Conservation (phyloP, 192 early-diverging fungal species). For the Coemansia reversa region DNA sequence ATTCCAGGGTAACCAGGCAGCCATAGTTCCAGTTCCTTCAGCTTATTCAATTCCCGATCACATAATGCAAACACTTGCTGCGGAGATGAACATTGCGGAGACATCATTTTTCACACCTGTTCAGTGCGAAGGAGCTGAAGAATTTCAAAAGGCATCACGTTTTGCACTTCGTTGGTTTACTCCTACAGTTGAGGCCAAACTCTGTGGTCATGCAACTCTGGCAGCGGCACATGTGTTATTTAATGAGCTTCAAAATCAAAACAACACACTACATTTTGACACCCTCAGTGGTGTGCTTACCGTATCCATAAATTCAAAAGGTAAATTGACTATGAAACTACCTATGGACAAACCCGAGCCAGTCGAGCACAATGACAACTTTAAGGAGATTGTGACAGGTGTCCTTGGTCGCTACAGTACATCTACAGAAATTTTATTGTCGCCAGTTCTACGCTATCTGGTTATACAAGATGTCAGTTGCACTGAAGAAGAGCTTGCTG, state of each 20-base stretch:
- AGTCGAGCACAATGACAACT: constrained; percentile 7
- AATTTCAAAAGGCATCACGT: constrained; percentile 6
- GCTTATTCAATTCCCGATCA: constrained; percentile 10
- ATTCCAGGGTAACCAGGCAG: constrained; percentile 52
- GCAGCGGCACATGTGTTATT: constrained; percentile 44
- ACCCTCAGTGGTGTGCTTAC: constrained; percentile 35
- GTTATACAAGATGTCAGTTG: constrained; percentile 14
- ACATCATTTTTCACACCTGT: constrained; percentile 47
- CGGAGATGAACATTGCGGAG: constrained; percentile 53
- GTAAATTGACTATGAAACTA: constrained; percentile 12
- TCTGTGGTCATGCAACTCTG: constrained; percentile 56
- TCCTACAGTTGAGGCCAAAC: constrained; percentile 34
- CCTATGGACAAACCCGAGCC: constrained; percentile 16
- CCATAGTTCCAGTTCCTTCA: constrained; percentile 27
- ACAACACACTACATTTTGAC: constrained; percentile 23
- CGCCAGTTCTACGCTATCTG: constrained; percentile 24
- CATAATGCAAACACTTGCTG: constrained; percentile 25
- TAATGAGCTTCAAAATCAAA: constrained; percentile 19
- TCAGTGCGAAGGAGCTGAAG: constrained; percentile 4
- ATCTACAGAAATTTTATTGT: constrained; percentile 9
- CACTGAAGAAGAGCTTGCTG: background rate
- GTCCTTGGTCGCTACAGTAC: constrained; percentile 11
- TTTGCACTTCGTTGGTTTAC: constrained; percentile 53
- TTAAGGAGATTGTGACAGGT: constrained; percentile 7
- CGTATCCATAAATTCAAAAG: background rate